Evolutionary conservation across 2,329 filamentous ascomycete genomes (phyloP).

Genomic region (Diaporthe humulicola): DNA sequence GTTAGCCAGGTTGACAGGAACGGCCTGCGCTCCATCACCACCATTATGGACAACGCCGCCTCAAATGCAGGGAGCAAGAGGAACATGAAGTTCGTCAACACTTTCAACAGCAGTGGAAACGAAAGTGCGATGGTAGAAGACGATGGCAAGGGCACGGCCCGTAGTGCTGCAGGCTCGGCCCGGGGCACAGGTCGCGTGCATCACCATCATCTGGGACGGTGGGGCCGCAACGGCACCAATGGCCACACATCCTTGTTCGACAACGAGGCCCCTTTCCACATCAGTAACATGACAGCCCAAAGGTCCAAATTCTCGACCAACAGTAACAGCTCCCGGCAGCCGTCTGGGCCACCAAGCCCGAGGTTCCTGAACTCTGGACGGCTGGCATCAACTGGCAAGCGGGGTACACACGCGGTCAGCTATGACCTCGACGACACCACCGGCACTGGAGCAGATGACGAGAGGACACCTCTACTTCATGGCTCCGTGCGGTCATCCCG

Average conservation of each 20-base stretch:
- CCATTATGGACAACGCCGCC: constrained; percentile 71
- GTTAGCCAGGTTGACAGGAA: constrained; percentile 76
- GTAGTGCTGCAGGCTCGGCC: constrained; percentile 72
- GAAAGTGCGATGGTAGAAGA: constrained; percentile 73
- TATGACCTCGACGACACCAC: constrained; percentile 87
- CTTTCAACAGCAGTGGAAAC: constrained; percentile 73
- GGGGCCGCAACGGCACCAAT: constrained; percentile 77
- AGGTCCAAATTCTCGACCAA: constrained; percentile 71
- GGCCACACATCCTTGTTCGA: constrained; percentile 80
- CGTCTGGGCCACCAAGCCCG: constrained; percentile 79
- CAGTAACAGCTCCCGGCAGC: constrained; percentile 66
- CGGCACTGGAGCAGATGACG: constrained; percentile 83
- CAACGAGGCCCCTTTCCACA: constrained; percentile 80
- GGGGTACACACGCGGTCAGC: constrained; percentile 71
- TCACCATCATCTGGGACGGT: constrained; percentile 80
- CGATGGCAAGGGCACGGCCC: constrained; percentile 73
- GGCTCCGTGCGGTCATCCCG: constrained; percentile 69
- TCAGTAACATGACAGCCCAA: constrained; percentile 60
- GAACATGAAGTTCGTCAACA: constrained; percentile 96
- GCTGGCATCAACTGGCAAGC: constrained; percentile 54
- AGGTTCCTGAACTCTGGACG: constrained; percentile 59
- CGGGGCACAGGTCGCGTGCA: constrained; percentile 81
- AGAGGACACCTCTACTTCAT: constrained; percentile 80
- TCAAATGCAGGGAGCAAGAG: constrained; percentile 77
- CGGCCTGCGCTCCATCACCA: constrained; percentile 74